Base-by-base conservation (phyloP, 192 early-diverging fungal genomes). In the Backusella westeae region DNA sequence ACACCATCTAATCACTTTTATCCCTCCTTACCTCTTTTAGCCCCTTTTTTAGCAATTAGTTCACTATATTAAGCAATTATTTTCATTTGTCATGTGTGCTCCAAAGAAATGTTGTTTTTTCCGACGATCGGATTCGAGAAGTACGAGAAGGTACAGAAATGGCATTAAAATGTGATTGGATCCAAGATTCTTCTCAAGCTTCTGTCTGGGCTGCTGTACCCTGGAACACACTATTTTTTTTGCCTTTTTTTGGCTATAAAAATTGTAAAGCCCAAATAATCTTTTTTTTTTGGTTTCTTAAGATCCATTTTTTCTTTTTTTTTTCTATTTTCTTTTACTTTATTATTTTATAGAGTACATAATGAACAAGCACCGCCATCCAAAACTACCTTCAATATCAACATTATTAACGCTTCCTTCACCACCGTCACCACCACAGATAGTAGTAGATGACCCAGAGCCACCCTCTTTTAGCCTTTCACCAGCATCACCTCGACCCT, bases 141-240 rank as follows among this genome's bases (percentile, higher is more conserved):
- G 75, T 59, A 70, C 75, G 49, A 53, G 67, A 63, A 63, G 56
- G 56, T 63, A 63, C 21, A 63, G 26, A 63, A 63, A 63, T 63
- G 21, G 21, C 56, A 63, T 63, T 63, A 63, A 29, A 59, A 75
- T 75, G 29, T 65, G 59, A 75, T 75, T 75, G 74, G 74, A 19
- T n/a, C 23, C 26, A 71, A 67, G 38, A 67, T 75, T 42, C 42
- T 75, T 75, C 74, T 67, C 41, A 53, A 67, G 65, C n/a, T 78
- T 78, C 70, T 73, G 63, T 78, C 71, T 63, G 56, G 56, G 56
- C 8, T 63, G 56, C 56, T 63, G 56, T 63, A 63, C 56, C 56
- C 56, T 63, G 56, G 56, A 63, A 63, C 56, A 59, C 56, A 59
- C 21, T 26, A 59, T 59, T 59, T 59, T 59, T 59, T 59, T 59